These are phyloP conservation scores for Parmelia sp. DNA, from an alignment of 495 filamentous ascomycete genomes.

Conservation along the genomic window DNA sequence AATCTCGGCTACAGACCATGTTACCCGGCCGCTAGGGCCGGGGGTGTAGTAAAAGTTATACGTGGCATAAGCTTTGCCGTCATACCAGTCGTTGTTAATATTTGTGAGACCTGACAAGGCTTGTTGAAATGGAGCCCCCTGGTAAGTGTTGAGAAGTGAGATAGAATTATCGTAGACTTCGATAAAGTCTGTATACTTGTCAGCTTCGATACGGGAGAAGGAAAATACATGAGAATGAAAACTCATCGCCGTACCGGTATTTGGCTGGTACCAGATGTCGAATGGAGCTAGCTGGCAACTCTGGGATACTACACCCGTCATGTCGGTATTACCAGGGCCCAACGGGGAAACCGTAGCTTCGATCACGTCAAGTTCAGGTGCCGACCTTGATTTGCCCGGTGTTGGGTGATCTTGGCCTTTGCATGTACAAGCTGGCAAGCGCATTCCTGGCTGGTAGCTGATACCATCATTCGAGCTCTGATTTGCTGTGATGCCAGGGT, in stretches of 20 bases:
- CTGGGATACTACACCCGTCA: constrained; percentile 61
- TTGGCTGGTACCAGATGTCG: constrained; percentile 69
- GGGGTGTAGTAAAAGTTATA: constrained; percentile 71
- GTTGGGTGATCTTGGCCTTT: constrained; percentile 59
- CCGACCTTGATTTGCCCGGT: constrained; percentile 61
- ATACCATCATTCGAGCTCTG: constrained; percentile 64
- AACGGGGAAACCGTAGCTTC: constrained; percentile 59
- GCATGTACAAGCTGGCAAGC: constrained; percentile 66
- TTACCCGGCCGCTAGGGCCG: constrained; percentile 53
- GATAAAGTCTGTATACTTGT: constrained; percentile 43
- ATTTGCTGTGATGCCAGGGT: constrained; percentile 71
- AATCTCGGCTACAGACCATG: constrained; percentile 61
- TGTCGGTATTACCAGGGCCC: constrained; percentile 37
- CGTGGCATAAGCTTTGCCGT: constrained; percentile 62
- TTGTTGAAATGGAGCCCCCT: constrained; percentile 65
- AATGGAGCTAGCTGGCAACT: constrained; percentile 70
- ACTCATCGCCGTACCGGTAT: constrained; percentile 39
- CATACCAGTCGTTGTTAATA: constrained; percentile 73
- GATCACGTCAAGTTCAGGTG: constrained; percentile 71
- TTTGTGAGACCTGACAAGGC: constrained; percentile 65
- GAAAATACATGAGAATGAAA: background rate
- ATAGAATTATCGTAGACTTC: constrained; percentile 55
- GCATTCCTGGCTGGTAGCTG: constrained; percentile 66
- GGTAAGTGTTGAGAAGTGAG: constrained; percentile 59
- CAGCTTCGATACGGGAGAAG: constrained; percentile 4